Conservation (phyloP, 495 filamentous ascomycete genomes). For the Penicillium nucicola region DNA sequence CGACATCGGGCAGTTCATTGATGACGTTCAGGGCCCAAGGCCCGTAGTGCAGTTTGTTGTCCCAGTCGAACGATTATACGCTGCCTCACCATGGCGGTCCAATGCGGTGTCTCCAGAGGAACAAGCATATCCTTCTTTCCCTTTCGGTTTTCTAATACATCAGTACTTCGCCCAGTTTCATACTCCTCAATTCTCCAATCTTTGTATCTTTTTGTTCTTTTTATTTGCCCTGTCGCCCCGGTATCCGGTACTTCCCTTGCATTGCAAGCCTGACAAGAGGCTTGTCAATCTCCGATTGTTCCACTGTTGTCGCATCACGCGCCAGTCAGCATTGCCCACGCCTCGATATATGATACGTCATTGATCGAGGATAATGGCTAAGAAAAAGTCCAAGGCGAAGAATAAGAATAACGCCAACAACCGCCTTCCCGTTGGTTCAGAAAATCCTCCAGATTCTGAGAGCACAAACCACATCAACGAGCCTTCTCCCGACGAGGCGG, state of each 20-base stretch:
- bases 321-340: constrained; percentile 19
- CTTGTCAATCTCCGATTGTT: constrained; percentile 33
- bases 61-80: constrained; percentile 41
- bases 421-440: constrained; percentile 27
- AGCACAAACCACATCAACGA: constrained; percentile 13
- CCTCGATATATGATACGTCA: constrained; percentile 31
- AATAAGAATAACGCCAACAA: constrained; percentile 37
- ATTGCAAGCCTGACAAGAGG: constrained; percentile 24
- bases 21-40: constrained; percentile 36
- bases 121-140: constrained; percentile 30
- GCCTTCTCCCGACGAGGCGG: constrained; percentile 25
- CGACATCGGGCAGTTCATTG: constrained; percentile 34
- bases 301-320: constrained; percentile 25
- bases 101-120: constrained; percentile 23
- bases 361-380: constrained; percentile 37
- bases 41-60: constrained; percentile 25
- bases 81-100: constrained; percentile 35
- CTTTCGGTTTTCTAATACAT: constrained; percentile 32
- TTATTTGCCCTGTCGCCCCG: constrained; percentile 15
- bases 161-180: constrained; percentile 25
- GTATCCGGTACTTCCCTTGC: constrained; percentile 21
- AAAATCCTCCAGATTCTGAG: constrained; percentile 18
- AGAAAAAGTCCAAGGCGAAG: constrained; percentile 29
- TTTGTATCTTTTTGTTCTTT: constrained; percentile 16
- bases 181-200: constrained; percentile 24